Evolutionary conservation across 2,329 filamentous ascomycete genomes (phyloP).

Genomic region (Monilinia aucupariae): DNA sequence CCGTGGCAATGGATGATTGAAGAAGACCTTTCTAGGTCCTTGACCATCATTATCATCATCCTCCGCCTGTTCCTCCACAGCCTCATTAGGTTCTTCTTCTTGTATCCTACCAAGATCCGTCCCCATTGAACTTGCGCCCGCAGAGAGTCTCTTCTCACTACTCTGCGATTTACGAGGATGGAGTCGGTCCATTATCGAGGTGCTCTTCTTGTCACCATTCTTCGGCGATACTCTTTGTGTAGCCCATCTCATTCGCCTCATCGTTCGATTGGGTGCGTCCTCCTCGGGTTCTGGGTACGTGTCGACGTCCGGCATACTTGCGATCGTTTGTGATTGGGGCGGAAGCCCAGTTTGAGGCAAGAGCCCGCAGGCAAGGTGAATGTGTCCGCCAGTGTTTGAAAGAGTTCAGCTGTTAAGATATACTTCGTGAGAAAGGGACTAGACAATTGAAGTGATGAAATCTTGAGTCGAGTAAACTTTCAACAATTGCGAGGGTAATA

Average conservation of each 20-base stretch:
- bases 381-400: conserved; percentile 15
- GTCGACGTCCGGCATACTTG: conserved; percentile 31
- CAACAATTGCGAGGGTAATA: neutral
- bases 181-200: conserved; percentile 73
- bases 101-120: conserved; percentile 34
- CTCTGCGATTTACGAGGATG: conserved; percentile 53
- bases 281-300: conserved; percentile 40
- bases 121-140: conserved; percentile 34
- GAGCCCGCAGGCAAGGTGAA: conserved; percentile 16
- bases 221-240: conserved; percentile 79
- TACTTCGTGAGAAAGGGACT: neutral
- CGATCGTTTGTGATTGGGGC: conserved; percentile 13
- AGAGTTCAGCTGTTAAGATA: neutral
- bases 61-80: conserved; percentile 30
- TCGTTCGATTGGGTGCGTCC: conserved; percentile 43
- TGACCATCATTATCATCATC: conserved; percentile 39
- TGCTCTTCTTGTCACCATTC: conserved; percentile 71
- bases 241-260: conserved; percentile 87
- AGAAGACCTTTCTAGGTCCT: conserved; percentile 61
- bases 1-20: conserved; percentile 76
- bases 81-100: conserved; percentile 27
- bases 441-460: neutral
- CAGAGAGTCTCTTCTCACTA: conserved; percentile 57
- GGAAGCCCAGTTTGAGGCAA: conserved; percentile 18
- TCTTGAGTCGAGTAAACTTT: neutral